phyloP scores from a whole-genome alignment of 2,329 filamentous ascomycete genomes.

The Cryphonectria nitschkei region DNA sequence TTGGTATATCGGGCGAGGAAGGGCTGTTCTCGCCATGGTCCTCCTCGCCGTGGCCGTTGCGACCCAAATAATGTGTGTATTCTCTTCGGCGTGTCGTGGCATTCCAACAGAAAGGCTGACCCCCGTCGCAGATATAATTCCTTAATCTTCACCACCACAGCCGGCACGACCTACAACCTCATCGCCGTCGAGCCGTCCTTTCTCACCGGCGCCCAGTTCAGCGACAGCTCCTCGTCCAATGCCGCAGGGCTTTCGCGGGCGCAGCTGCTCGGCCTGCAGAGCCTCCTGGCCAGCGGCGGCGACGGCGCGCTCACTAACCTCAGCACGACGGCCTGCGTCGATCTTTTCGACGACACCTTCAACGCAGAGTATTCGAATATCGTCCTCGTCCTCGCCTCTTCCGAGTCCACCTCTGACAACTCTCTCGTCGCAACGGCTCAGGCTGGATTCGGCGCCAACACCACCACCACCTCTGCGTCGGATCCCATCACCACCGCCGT shows the following conservation, averaged over 20 bases:
- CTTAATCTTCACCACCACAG: conserved; percentile 49
- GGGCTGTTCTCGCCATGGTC: conserved; percentile 44
- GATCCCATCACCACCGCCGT: conserved; percentile 13
- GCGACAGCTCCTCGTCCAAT: conserved; percentile 41
- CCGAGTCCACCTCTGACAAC: conserved; percentile 37
- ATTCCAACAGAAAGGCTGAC: not conserved
- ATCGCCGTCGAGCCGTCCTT: conserved; percentile 43
- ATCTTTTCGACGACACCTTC: conserved; percentile 39
- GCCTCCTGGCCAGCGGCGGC: conserved; percentile 36
- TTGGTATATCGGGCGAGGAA: conserved; percentile 44
- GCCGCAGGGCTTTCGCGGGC: conserved; percentile 39
- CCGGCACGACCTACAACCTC: conserved; percentile 39
- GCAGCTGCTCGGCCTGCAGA: conserved; percentile 43
- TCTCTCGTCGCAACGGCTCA: conserved; percentile 40
- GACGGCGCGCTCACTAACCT: conserved; percentile 38
- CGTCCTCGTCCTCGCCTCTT: conserved; percentile 39
- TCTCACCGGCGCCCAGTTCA: conserved; percentile 42
- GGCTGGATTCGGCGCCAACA: conserved; percentile 13
- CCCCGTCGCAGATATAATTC: conserved; percentile 52
- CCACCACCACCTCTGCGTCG: not conserved
- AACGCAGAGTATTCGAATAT: conserved; percentile 40
- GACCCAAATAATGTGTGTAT: conserved; percentile 54
- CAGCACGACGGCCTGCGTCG: conserved; percentile 38
- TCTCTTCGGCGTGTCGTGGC: too few relatives aligned
- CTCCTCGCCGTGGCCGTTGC: conserved; percentile 48